Evolutionary conservation across 495 filamentous ascomycete genomes (phyloP).

Genomic region (Talaromyces thailandensis): DNA sequence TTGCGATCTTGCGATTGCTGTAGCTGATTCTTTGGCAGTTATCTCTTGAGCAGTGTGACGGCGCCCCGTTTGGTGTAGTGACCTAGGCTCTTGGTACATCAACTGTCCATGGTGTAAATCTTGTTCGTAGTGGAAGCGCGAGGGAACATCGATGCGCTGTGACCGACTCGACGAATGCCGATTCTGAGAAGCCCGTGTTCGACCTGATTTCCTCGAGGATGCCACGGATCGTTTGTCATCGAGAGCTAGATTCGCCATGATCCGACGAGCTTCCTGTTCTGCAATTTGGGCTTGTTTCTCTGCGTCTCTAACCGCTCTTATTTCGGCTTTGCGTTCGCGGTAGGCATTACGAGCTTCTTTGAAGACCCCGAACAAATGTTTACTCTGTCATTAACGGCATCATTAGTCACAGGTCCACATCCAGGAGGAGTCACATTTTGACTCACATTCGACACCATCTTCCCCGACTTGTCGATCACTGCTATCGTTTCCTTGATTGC

Average conservation of each 20-base stretch:
- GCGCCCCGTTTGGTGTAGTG: conserved; percentile 23
- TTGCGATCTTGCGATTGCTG: conserved; percentile 23
- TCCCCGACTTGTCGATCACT: conserved; percentile 85
- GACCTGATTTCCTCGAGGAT: conserved; percentile 26
- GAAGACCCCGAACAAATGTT: conserved; percentile 78
- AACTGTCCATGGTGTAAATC: conserved; percentile 20
- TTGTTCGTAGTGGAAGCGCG: conserved; percentile 3
- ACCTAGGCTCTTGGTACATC: background rate
- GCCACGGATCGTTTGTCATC: conserved; percentile 39
- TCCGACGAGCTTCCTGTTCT: conserved; percentile 20
- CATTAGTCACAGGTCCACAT: background rate
- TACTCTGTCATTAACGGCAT: conserved; percentile 48
- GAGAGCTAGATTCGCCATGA: conserved; percentile 36
- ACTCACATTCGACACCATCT: conserved; percentile 83
- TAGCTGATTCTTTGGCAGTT: conserved; percentile 16
- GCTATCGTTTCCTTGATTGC: conserved; percentile 67
- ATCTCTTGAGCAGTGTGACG: conserved; percentile 39
- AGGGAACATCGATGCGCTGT: background rate
- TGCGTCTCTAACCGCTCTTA: conserved; percentile 54
- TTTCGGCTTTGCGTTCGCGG: conserved; percentile 68
- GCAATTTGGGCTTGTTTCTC: conserved; percentile 37
- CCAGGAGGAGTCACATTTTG: conserved; percentile 1
- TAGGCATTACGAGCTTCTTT: conserved; percentile 83
- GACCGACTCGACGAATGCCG: background rate
- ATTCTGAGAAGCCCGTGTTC: conserved; percentile 1